phyloP scores from a whole-genome alignment of 768 basidiomycete species.

The Calocybe indica region DNA sequence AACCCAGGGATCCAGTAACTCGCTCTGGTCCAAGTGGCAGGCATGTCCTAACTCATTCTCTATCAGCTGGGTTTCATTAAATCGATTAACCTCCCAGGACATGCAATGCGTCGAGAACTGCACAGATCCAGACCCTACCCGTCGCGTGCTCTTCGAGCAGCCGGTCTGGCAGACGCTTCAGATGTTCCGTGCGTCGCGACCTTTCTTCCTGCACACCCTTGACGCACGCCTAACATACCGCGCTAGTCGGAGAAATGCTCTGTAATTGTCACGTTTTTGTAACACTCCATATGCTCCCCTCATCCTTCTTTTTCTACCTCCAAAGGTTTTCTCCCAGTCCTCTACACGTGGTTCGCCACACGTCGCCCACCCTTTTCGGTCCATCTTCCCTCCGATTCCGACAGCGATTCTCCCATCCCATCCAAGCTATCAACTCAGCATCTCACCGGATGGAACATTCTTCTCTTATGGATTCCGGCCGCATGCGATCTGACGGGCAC shows the following conservation, averaged over 20 bases:
- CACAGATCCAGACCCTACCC: constrained; percentile 48
- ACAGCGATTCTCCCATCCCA: constrained; percentile 32
- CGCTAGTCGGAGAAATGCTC: constrained; percentile 86
- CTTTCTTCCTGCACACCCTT: constrained; percentile 11
- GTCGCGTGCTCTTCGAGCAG: constrained; percentile 82
- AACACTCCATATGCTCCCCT: constrained; percentile 19
- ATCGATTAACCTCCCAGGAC: constrained; percentile 43
- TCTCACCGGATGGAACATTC: constrained; percentile 62
- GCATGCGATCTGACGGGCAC: constrained; percentile 88
- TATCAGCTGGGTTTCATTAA: constrained; percentile 1
- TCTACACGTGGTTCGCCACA: constrained; percentile 60
- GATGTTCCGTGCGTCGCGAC: constrained; percentile 69
- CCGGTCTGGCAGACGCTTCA: constrained; percentile 91
- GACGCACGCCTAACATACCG: constrained; percentile 22
- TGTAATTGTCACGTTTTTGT: constrained; percentile 46
- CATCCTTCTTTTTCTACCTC: constrained; percentile 16
- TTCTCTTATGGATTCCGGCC: constrained; percentile 86
- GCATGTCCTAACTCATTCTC: constrained; percentile 22
- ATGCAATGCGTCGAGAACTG: constrained; percentile 99
- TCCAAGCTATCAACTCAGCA: constrained; percentile 33
- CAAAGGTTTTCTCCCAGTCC: constrained; percentile 78
- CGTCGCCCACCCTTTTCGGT: constrained; percentile 41
- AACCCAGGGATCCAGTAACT: constrained; percentile 69
- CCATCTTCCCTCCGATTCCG: constrained; percentile 48
- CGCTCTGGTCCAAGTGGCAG: constrained; percentile 83